Percentiles rank a stretch among this genome's conserved stretches.
Conservation (phyloP, 306 rosid genomes). For the Cicer judaicum region DNA sequence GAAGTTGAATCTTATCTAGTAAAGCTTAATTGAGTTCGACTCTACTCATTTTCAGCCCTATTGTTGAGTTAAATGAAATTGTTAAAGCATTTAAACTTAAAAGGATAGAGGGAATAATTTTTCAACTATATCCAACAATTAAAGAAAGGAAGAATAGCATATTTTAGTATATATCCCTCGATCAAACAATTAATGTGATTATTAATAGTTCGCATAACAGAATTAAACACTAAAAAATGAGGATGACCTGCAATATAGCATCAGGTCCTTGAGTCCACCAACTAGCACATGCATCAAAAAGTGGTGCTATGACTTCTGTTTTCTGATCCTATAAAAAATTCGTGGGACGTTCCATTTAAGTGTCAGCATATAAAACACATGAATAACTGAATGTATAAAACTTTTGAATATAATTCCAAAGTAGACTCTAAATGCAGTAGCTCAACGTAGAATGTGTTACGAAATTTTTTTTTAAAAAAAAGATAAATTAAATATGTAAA, state of each 20-base stretch:
- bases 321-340: slow-evolving; percentile 44
- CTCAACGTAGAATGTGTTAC: slow-evolving; percentile 11
- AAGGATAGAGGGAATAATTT: slow-evolving; percentile 21
- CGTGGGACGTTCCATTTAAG: slow-evolving; percentile 6
- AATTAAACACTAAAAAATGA: slow-evolving; percentile 37
- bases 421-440: slow-evolving; percentile 30
- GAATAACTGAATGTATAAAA: slow-evolving; percentile 25
- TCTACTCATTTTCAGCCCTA: not conserved
- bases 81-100: not conserved
- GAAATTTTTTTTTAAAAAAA: not conserved
- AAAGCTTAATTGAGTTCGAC: not conserved
- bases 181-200: slow-evolving; percentile 22
- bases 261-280: slow-evolving; percentile 99
- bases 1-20: not conserved
- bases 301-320: slow-evolving; percentile 69
- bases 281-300: slow-evolving; percentile 96
- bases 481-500: not conserved
- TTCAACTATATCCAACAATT: slow-evolving; percentile 33
- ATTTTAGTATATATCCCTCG: slow-evolving; percentile 25
- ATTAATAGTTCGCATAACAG: slow-evolving; percentile 27
- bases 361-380: slow-evolving; percentile 32
- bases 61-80: slow-evolving; percentile 4
- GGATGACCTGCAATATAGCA: slow-evolving; percentile 84
- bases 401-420: slow-evolving; percentile 31
- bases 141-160: slow-evolving; percentile 32